Evolutionary conservation across 352 stramenopile species (phyloP).

Genomic region (Pythium scleroteichum): DNA sequence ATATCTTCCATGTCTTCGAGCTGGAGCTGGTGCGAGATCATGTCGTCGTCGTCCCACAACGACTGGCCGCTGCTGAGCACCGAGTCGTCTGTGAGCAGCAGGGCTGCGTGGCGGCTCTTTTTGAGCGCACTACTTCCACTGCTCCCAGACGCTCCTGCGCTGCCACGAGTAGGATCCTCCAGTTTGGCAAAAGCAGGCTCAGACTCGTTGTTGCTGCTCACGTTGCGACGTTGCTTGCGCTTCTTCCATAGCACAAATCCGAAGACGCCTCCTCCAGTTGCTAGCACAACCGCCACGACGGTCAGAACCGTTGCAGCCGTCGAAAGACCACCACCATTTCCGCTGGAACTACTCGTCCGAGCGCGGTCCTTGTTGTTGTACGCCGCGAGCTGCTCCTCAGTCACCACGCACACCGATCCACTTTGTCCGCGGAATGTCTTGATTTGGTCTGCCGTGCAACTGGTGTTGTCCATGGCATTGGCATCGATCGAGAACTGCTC

Average conservation of each 20-base stretch:
- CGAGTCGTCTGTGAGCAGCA: conserved; percentile 6
- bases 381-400: not conserved
- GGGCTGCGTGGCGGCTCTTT: conserved; percentile 6
- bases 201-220: not conserved
- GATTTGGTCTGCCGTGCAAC: conserved; percentile 15
- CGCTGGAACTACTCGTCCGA: too few relatives aligned
- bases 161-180: not conserved
- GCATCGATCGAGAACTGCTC: conserved; percentile 17
- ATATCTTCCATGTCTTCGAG: conserved; percentile 56
- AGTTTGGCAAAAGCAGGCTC: not conserved
- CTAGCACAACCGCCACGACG: conserved; percentile 3
- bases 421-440: not conserved
- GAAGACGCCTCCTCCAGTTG: not conserved
- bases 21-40: conserved; percentile 48
- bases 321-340: not conserved
- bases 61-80: conserved; percentile 24
- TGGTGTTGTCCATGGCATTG: conserved; percentile 12
- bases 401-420: conserved; percentile 13
- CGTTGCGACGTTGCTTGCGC: not conserved
- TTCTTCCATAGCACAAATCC: conserved; percentile 7
- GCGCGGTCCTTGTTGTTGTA: not conserved
- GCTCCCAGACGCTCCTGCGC: not conserved
- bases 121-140: conserved; percentile 8
- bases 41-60: conserved; percentile 56
- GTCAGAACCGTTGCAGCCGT: not conserved